Percentiles rank a stretch among this genome's conserved stretches.
These are phyloP conservation scores for Solanum dulcamara DNA, from an alignment of 257 asterid species.

Conservation along the genomic window DNA sequence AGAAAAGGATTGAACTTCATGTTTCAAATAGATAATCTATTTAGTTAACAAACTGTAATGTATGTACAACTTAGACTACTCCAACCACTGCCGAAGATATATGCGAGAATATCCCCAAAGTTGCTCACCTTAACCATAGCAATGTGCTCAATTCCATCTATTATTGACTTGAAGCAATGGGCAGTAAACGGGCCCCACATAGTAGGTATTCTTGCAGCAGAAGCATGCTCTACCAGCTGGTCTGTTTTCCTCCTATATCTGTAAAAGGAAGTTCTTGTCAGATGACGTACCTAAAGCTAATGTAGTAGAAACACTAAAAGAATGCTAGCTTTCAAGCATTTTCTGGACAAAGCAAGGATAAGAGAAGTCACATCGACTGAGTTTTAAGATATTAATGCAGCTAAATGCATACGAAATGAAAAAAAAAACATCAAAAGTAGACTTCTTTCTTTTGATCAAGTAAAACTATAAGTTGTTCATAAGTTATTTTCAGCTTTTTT, in stretches of 20 bases:
- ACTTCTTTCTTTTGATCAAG: background rate
- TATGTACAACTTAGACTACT: background rate
- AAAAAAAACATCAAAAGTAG: background rate
- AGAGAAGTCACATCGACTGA: background rate
- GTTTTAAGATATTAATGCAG: background rate
- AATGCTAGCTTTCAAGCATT: background rate
- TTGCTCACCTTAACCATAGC: constrained; percentile 90
- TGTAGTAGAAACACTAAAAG: background rate
- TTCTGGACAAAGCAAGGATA: background rate
- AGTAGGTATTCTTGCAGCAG: constrained; percentile 91
- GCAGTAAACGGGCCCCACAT: constrained; percentile 93
- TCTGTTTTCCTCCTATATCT: constrained; percentile 92
- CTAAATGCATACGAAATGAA: background rate
- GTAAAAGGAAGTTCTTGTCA: constrained; percentile 18
- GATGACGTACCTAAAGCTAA: background rate
- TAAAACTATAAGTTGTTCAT: too few species aligned
- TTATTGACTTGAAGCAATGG: constrained; percentile 65
- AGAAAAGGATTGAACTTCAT: background rate
- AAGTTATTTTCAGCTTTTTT: too few species aligned
- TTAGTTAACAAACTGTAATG: background rate
- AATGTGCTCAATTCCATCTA: constrained; percentile 95
- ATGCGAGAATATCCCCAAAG: background rate
- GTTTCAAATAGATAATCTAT: background rate
- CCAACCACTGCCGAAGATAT: background rate
- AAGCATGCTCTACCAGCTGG: constrained; percentile 71